Evolutionary conservation across 2,329 filamentous ascomycete species (phyloP), one percentile per base, ranked within the genome.

Genomic region (Ramularia endophylla): DNA sequence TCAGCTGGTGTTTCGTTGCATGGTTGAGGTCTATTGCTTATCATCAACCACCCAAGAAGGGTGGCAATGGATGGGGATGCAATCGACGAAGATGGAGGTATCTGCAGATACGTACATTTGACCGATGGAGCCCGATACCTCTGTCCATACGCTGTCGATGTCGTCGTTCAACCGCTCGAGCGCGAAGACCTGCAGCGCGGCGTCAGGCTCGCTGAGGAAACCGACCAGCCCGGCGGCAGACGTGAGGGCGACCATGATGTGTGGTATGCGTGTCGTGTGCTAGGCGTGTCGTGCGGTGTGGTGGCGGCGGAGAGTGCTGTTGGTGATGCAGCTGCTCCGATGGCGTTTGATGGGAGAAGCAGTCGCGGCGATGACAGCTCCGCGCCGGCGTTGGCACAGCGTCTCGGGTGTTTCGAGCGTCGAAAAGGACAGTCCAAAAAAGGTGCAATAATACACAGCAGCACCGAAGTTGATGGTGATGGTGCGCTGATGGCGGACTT

Each of bases 131-230:
- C 84, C 87, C 39, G 92, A 90, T 51, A 98, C 89, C 69, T 98
- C 92, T 48, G 89, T 94, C 92, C 92, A 98, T 55, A 98, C 80
- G 51, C 90, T 85, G 66, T 97, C 89, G 59, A 98, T 94, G 62
- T 97, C 86, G 57, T 92, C 85, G 69, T 98, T 95, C 60, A 98
- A 79, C 54, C 87, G 89, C 71, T 95, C 86, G 54, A 98, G 76
- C 53, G 92, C 92, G 65, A 95, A 98, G 56, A 90, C 81, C 74
- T 88, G 89, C 67, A 98, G 81, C 68, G 94, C 87, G 43, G 85
- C 79, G 69, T 97, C 92, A 57, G 94, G 88, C 64, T 98, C 92
- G 54, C 87, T 85, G 50, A 98, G 79, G 67, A 95, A 95, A 71
- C 88, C 90, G 63, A 98, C 80, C 45, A 98, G 81, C 66, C 92